These are phyloP conservation scores for Pseudogymnoascus sp. DNA, from an alignment of 2,329 filamentous ascomycete genomes.

Conservation along the genomic window DNA sequence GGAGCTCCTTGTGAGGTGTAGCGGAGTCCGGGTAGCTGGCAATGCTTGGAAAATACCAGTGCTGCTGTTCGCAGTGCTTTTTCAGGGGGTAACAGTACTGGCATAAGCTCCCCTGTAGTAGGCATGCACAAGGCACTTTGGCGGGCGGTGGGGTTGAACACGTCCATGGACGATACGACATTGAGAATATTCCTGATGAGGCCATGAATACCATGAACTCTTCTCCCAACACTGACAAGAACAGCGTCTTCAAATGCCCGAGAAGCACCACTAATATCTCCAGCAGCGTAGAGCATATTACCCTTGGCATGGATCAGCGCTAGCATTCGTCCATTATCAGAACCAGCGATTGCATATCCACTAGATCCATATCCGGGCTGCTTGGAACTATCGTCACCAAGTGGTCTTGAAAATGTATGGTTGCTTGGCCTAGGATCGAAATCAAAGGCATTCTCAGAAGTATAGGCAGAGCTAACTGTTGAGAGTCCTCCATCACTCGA, in stretches of 20 bases:
- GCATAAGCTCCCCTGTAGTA: slow-evolving; percentile 28
- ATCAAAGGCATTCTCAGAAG: slow-evolving; percentile 25
- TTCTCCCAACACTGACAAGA: slow-evolving; percentile 72
- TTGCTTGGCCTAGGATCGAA: slow-evolving; percentile 21
- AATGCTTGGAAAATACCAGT: slow-evolving; percentile 70
- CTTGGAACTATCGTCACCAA: slow-evolving; percentile 18
- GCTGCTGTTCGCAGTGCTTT: slow-evolving; percentile 75
- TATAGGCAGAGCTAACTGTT: slow-evolving; percentile 21
- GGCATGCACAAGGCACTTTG: neutral
- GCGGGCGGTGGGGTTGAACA: slow-evolving; percentile 10
- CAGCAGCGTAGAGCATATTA: slow-evolving; percentile 92
- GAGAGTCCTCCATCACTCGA: slow-evolving; percentile 43
- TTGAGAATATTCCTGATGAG: slow-evolving; percentile 73
- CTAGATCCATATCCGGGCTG: slow-evolving; percentile 60
- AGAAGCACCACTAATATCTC: slow-evolving; percentile 73
- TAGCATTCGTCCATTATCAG: slow-evolving; percentile 86
- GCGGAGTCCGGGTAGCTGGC: slow-evolving; percentile 72
- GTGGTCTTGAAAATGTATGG: slow-evolving; percentile 15
- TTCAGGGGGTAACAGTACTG: slow-evolving; percentile 75
- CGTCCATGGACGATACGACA: slow-evolving; percentile 46
- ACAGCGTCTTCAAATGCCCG: slow-evolving; percentile 93
- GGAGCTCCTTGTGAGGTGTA: slow-evolving; percentile 65
- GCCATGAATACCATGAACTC: slow-evolving; percentile 63
- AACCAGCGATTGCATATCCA: slow-evolving; percentile 76
- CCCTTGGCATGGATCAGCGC: slow-evolving; percentile 95